Base-by-base conservation (phyloP, 306 rosid genomes). In the Ammopiptanthus mongolicus region DNA sequence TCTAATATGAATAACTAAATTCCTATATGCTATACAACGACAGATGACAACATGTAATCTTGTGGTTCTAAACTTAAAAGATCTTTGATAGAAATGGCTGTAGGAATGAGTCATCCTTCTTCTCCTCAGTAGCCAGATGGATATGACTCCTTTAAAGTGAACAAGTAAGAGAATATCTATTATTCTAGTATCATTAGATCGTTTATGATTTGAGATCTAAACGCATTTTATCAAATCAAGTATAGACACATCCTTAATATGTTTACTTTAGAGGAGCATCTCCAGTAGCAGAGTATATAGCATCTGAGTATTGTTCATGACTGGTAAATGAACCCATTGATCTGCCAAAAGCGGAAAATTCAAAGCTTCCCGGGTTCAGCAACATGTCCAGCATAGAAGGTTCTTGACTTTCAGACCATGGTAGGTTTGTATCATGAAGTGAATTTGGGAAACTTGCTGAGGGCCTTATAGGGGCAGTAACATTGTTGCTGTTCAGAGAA, bases 31-130 rank as follows among this genome's bases (percentile, higher is more conserved):
- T 55, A 69, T 13, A 69, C 77, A 81, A 21, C 23, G 46, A 7
- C 17, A 42, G 41, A 46, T 8, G 18, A 18, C 31, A 10, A 14
- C 15, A 31, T 56, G 64, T n/a, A 50, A 31, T 4, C 4, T 2
- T 41, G 9, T 19, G 29, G 13, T 57, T 53, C 47, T 41, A 29
- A 21, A n/a, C 55, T 53, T 34, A 41, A 5, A 15, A 73, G 42
- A 62, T 71, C 78, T 78, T 74, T 34, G 77, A 69, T 36, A 78
- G 62, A 41, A 81, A 74, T n/a, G 84, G 71, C 46, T 78, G 44
- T 48, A 85, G 56, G 71, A 75, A 75, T 4, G 74, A 18, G 56
- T 85, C 80, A 22, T 76, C 81, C 12, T 72, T 70, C 11, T 13
- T 21, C 36, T 76, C 81, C 39, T 75, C 77, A 3, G 28, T 25